These are phyloP conservation scores for Botrytis galanthina DNA, from an alignment of 2,329 filamentous ascomycete genomes.

Conservation along the genomic window DNA sequence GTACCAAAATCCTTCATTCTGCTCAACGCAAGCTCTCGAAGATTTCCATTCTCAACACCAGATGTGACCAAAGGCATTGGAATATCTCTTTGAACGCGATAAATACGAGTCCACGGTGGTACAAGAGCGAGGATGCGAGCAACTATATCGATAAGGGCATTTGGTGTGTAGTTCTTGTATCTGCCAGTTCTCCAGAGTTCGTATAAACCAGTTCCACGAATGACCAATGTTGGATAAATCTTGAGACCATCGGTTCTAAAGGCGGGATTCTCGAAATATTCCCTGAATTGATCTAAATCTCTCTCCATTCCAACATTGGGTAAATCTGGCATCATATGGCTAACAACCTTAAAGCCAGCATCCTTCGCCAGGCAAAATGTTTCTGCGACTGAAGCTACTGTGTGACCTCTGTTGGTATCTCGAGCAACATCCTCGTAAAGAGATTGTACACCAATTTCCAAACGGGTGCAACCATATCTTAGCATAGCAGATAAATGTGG, in stretches of 20 bases:
- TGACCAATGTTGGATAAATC: constrained; percentile 96
- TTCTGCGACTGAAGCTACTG: constrained; percentile 90
- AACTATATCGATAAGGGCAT: constrained; percentile 91
- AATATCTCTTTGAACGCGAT: constrained; percentile 96
- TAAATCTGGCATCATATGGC: constrained; percentile 99
- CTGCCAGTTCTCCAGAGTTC: constrained; percentile 95
- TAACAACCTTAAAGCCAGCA: constrained; percentile 97
- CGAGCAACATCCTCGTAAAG: constrained; percentile 98
- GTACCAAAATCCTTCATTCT: constrained; percentile 99
- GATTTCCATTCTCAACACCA: constrained; percentile 95
- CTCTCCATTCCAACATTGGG: constrained; percentile 98
- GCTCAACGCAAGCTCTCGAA: constrained; percentile 89
- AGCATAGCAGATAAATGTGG: constrained; percentile 96
- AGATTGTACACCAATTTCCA: constrained; percentile 94
- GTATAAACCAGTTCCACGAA: constrained; percentile 92
- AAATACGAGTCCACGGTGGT: constrained; percentile 97
- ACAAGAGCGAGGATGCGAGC: constrained; percentile 94
- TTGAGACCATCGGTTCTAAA: constrained; percentile 97
- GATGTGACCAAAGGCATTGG: constrained; percentile 99
- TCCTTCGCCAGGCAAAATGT: constrained; percentile 98
- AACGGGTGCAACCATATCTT: constrained; percentile 91
- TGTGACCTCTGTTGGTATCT: constrained; percentile 96
- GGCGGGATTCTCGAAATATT: constrained; percentile 95
- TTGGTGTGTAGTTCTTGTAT: constrained; percentile 98
- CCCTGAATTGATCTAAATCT: constrained; percentile 92